Base-by-base conservation (phyloP, 2,329 filamentous ascomycete genomes). In the Colletotrichum sojae region DNA sequence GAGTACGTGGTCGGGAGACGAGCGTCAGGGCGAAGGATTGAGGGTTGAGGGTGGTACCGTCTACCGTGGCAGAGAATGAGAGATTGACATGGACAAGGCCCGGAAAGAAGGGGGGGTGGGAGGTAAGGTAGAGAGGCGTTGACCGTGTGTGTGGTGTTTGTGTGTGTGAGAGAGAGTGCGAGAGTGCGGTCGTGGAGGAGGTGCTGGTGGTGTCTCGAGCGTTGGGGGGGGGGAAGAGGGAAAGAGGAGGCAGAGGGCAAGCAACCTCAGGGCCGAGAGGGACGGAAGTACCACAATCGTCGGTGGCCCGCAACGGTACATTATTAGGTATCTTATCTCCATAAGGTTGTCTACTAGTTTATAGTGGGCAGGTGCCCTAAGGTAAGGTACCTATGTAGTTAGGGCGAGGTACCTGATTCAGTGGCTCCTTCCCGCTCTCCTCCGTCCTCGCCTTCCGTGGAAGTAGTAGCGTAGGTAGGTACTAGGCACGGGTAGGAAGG, bases 251-350 rank as follows among this genome's bases (percentile, higher is more conserved):
- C 25, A 45, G 39, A 55, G 45, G 36, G 56, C 39, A 43, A 18
- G 18, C 27, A 20, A 25, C 22, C 22, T 8, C 8, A 10, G 10
- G 31, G 31, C 31, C 8, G 31, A 31, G 8, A 31, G 8, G 9
- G 27, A 36, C 62, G 49, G 67, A 69, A 67, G 67, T 67, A 56
- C 67, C 67, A 51, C 62, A 69, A 69, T 69, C 62, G 62, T 69
- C 49, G 25, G 55, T 66, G 62, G 67, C 43, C 55, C 62, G 45
- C 49, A 15, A 55, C 43, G 61, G 54, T 18, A 54, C 43, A 27
- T 25, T 20, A 5, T 15, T 1, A 10, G 31, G 31, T 36, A 36
- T 2, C 31, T 3, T 36, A 36, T 36, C 31, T 36, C 31, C 31
- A 36, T 36, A 36, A 36, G 31, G 31, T 36, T 36, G 10, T 10